Evolutionary conservation across 106 monocot genomes (phyloP), one percentile per base, ranked within the genome.

Genomic region (Hemerocallis citrina): DNA sequence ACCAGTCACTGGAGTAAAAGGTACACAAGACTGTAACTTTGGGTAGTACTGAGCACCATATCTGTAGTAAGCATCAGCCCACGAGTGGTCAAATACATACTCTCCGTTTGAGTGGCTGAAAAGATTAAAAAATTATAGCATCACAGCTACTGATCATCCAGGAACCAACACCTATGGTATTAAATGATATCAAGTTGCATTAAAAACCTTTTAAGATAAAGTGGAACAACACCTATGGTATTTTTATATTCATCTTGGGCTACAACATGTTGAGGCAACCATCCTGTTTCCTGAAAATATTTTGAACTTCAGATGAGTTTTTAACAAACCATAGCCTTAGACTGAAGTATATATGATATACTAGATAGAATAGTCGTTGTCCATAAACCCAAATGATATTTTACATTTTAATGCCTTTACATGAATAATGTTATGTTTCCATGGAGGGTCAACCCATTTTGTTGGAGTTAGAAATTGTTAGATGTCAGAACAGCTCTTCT

Each of bases 271-370:
- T 81, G 90, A 51, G 96, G 96, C 42, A 77, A 73, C 96, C 96
- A 96, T 72, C 96, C 96, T 7, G 87, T 96, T 79, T 88, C 91
- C 96, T 96, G 91, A 75, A 90, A 84, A n/a, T n/a, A n/a, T n/a
- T n/a, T n/a, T 40, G 4, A 49, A 17, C n/a, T 68, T 33, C 64
- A 76, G 16, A 71, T 52, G 27, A 46, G 43, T 37, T 48, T 49
- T 63, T 55, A 73, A 64, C 1, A 61, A 61, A 32, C 11, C 32
- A 48, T 0, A 56, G 33, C 24, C 15, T 41, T 23, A 68, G 0
- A 34, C 22, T 33, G 55, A 63, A 47, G 21, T 16, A 66, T 24
- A 34, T 31, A 32, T 27, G 35, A 33, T 13, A 33, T 52, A 63
- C 43, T 57, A 35, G 32, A 56, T 28, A 17, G n/a, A 14, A 38